Evolutionary conservation across 148 eudicot genomes (phyloP).

Genomic region (Spergularia bocconei): DNA sequence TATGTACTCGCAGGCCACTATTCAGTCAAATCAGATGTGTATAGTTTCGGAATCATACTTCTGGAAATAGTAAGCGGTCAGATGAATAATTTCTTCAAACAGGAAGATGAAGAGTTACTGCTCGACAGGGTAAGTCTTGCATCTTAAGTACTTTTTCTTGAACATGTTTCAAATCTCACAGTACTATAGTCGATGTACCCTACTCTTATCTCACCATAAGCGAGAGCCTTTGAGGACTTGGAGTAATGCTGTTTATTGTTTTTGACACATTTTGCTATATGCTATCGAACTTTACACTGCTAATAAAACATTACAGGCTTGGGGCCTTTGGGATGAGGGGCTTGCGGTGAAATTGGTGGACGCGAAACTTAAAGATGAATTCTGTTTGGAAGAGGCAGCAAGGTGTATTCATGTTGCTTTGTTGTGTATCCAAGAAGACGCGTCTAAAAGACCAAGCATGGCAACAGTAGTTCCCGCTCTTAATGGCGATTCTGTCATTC

Average conservation of each 20-base stretch:
- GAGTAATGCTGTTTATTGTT: too few relatives aligned
- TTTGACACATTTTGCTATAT: not conserved
- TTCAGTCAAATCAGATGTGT: constrained; percentile 39
- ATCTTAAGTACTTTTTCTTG: not conserved
- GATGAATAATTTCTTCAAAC: constrained; percentile 28
- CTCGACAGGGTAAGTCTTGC: constrained; percentile 28
- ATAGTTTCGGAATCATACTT: constrained; percentile 38
- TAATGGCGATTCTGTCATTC: constrained; percentile 21
- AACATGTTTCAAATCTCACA: not conserved
- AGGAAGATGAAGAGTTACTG: constrained; percentile 23
- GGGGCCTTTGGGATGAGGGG: constrained; percentile 34
- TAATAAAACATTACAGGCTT: constrained; percentile 23
- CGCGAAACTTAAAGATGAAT: constrained; percentile 13
- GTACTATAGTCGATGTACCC: too few relatives aligned
- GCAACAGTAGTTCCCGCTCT: constrained; percentile 25
- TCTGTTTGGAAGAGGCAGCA: constrained; percentile 16
- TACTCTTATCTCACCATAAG: too few relatives aligned
- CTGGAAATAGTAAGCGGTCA: constrained; percentile 35
- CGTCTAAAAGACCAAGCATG: constrained; percentile 34
- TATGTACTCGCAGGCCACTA: constrained; percentile 33
- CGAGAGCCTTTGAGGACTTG: too few relatives aligned
- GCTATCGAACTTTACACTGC: not conserved
- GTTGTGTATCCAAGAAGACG: constrained; percentile 37
- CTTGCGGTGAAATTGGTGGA: constrained; percentile 20
- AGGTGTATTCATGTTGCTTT: constrained; percentile 32